A percentile compares a stretch with the other conserved stretches of the same genome.
Conservation (phyloP, 73 alveolate genomes). For the Tetrahymena elliotti region DNA sequence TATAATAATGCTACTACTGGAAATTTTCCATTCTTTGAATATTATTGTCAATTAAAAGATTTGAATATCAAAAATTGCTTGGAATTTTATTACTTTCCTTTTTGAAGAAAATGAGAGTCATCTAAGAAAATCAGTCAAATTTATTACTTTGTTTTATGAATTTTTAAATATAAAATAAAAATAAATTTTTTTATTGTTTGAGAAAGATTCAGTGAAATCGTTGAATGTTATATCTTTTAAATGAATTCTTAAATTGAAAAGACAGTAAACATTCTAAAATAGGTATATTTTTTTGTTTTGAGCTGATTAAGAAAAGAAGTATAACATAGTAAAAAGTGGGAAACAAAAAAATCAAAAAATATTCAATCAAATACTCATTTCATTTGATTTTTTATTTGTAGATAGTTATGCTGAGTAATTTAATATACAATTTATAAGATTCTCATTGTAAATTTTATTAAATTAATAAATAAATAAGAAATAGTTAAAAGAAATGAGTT, state of each 20-base stretch:
- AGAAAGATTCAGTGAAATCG: not conserved
- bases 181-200: not conserved
- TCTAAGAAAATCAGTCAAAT: not conserved
- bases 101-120: not conserved
- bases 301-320: not conserved
- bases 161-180: not conserved
- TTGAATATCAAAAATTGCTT: not conserved
- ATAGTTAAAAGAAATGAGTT: not conserved
- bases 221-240: not conserved
- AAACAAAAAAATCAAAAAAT: not conserved
- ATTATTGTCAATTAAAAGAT: not conserved
- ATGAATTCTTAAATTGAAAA: not conserved
- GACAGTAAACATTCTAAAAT: not conserved
- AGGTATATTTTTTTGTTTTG: not conserved
- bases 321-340: not conserved
- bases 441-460: not conserved
- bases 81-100: too few relatives aligned
- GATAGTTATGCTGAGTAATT: not conserved
- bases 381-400: not conserved
- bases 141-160: not conserved
- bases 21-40: too few relatives aligned
- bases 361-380: not conserved
- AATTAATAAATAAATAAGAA: not conserved
- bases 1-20: not conserved
- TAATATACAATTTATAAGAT: not conserved